Conservation (phyloP, 2,329 filamentous ascomycete genomes). For the Teratosphaeria gauchensis region DNA sequence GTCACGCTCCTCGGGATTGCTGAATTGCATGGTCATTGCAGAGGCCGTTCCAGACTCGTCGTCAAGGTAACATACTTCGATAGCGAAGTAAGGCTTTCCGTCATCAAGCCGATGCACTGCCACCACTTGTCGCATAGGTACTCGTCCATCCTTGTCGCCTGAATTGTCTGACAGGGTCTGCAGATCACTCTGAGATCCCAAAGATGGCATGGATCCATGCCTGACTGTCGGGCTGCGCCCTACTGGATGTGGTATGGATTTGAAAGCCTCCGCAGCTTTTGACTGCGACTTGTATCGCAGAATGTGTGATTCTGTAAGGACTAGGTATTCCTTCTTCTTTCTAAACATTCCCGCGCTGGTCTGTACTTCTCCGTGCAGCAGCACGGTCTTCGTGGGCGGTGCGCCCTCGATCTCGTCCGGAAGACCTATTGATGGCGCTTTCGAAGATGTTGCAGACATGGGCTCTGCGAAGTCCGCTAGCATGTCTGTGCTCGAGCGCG, state of each 20-base stretch:
- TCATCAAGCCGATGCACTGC: conserved; percentile 59
- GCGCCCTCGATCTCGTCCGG: conserved; percentile 22
- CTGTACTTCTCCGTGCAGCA: conserved; percentile 61
- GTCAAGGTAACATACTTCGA: conserved; percentile 60
- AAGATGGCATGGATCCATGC: conserved; percentile 50
- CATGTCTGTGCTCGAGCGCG: conserved; percentile 44
- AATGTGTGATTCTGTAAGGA: conserved; percentile 59
- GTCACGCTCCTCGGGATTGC: conserved; percentile 55
- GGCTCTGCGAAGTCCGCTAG: conserved; percentile 33
- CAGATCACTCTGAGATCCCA: conserved; percentile 52
- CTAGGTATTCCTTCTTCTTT: conserved; percentile 63
- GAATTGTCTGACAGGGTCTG: conserved; percentile 44
- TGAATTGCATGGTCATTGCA: conserved; percentile 54
- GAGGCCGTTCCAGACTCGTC: conserved; percentile 53
- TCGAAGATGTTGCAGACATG: conserved; percentile 41
- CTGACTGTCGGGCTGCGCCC: conserved; percentile 38
- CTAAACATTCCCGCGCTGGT: conserved; percentile 60
- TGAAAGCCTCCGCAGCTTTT: conserved; percentile 56
- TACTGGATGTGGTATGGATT: conserved; percentile 29
- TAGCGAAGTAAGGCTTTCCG: conserved; percentile 54
- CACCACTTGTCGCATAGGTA: conserved; percentile 56
- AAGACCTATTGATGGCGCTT: conserved; percentile 37
- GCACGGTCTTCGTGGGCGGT: conserved; percentile 35
- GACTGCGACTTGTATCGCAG: conserved; percentile 58
- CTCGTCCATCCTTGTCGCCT: conserved; percentile 46